Evolutionary conservation across 305 asterid genomes (phyloP).

Genomic region (Ajuga reptans): DNA sequence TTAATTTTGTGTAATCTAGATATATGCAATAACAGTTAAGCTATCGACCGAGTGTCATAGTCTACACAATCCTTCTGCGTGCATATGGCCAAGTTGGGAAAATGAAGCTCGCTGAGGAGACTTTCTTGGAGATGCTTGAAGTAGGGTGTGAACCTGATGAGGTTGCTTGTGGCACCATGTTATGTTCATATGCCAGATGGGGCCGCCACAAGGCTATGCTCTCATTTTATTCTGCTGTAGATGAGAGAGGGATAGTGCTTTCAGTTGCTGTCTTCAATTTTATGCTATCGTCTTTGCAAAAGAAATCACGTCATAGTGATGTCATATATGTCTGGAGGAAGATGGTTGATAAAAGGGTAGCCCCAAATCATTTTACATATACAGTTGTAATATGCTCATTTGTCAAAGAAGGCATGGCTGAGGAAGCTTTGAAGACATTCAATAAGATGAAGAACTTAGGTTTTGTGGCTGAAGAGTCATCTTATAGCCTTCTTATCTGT

Average conservation of each 20-base stretch:
- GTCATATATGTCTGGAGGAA: slow-evolving; percentile 60
- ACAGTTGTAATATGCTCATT: slow-evolving; percentile 71
- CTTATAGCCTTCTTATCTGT: slow-evolving; percentile 76
- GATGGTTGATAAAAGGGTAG: slow-evolving; percentile 54
- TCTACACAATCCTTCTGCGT: slow-evolving; percentile 74
- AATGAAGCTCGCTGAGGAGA: slow-evolving; percentile 75
- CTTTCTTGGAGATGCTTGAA: slow-evolving; percentile 94
- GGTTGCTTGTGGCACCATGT: slow-evolving; percentile 95
- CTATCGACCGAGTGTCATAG: slow-evolving; percentile 84
- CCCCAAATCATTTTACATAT: slow-evolving; percentile 66
- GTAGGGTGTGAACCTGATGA: slow-evolving; percentile 89
- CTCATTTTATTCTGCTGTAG: slow-evolving; percentile 76
- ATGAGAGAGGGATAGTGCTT: slow-evolving; percentile 58
- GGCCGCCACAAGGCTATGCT: slow-evolving; percentile 84
- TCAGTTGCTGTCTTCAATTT: slow-evolving; percentile 69
- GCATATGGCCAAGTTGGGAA: slow-evolving; percentile 91
- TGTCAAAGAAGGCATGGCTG: slow-evolving; percentile 54
- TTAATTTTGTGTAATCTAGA: slow-evolving; percentile 77
- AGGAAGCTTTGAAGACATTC: slow-evolving; percentile 58
- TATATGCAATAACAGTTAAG: slow-evolving; percentile 69
- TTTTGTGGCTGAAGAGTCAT: slow-evolving; percentile 81
- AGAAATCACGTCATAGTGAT: slow-evolving; percentile 56
- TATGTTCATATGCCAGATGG: slow-evolving; percentile 87
- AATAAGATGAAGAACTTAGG: slow-evolving; percentile 62
- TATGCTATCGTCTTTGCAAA: slow-evolving; percentile 90